Base-by-base conservation (phyloP, 306 rosid genomes). In the Cucurbita pepo region DNA sequence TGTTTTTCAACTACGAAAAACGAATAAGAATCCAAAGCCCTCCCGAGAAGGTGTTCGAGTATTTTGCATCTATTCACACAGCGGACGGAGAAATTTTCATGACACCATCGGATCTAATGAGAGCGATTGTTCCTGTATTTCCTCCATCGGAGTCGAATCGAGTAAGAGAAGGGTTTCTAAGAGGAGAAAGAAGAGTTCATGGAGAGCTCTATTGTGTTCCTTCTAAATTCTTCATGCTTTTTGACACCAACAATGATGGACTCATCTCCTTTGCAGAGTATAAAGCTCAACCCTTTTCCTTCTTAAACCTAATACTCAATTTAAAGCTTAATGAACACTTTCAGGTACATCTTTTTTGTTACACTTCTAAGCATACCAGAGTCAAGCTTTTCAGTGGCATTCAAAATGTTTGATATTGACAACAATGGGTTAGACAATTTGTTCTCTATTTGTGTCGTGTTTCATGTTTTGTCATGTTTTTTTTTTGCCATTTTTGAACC, bases 401-500 rank as follows among this genome's bases (percentile, higher is more conserved):
- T 92, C 72, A 92, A 88, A 78, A 89, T 92, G 97, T 89, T 92
- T 79, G 96, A 92, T 59, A 82, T 82, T 61, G 82, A 92, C 83
- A 84, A 84, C 73, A 88, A 88, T 18, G 96, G 95, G 91, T 89
- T 60, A 15, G 83, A 21, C 6, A 21, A 16, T 4, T 13, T 34
- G 11, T 2, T 4, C 56, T 43, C 56, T 41, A 41, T 8, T 40
- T 58, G 37, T 37, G 55, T 41, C 54, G 43, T 3, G 40, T 11
- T 80, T 15, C 47, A 65, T 2, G 16, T 47, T 30, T 15, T 41
- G 7, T 48, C 34, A 30, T 30, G 34, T 30, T 30, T 30, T 30
- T 30, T 21, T 12, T 19, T 10, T 19, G 8, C 36, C 18, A 59
- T 6, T 2, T 59, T 59, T 59, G 4, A 15, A 15, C 41, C 37